Evolutionary conservation across 495 filamentous ascomycete species (phyloP).

Genomic region (Podospora comata): DNA sequence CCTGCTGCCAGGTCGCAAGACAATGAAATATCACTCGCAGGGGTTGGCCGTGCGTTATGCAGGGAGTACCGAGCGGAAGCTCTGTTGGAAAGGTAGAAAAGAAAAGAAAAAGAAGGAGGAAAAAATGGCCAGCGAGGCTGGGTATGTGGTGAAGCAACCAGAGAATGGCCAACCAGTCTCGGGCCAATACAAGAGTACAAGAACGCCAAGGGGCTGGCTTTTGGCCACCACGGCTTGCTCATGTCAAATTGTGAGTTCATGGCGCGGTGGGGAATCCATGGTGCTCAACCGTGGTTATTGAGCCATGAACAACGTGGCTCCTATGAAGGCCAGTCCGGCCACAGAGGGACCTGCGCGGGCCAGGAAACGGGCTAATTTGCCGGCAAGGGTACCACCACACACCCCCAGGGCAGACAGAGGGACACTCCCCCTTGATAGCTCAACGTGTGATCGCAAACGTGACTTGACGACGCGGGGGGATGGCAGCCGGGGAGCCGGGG

Average conservation of each 20-base stretch:
- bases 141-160: neutral
- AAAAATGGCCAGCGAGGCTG: neutral
- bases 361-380: slow-evolving; percentile 35
- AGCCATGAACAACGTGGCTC: slow-evolving; percentile 41
- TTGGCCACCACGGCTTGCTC: slow-evolving; percentile 25
- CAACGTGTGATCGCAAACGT: slow-evolving; percentile 30
- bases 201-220: slow-evolving; percentile 15
- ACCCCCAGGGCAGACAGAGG: slow-evolving; percentile 15
- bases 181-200: slow-evolving; percentile 24
- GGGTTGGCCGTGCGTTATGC: slow-evolving; percentile 27
- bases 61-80: slow-evolving; percentile 15
- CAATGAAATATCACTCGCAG: slow-evolving; percentile 17
- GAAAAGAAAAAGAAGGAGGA: slow-evolving; percentile 12
- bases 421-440: slow-evolving; percentile 14
- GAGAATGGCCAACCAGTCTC: slow-evolving; percentile 16
- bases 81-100: neutral
- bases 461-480: slow-evolving; percentile 17
- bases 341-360: slow-evolving; percentile 26
- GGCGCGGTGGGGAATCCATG: slow-evolving; percentile 31
- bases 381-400: slow-evolving; percentile 27
- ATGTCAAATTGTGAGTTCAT: slow-evolving; percentile 23
- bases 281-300: slow-evolving; percentile 28
- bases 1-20: slow-evolving; percentile 27
- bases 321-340: slow-evolving; percentile 32
- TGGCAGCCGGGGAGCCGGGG: slow-evolving; percentile 7